phyloP scores from a whole-genome alignment of 176 grass and related monocot genomes.

The Alloteropsis semialata region DNA sequence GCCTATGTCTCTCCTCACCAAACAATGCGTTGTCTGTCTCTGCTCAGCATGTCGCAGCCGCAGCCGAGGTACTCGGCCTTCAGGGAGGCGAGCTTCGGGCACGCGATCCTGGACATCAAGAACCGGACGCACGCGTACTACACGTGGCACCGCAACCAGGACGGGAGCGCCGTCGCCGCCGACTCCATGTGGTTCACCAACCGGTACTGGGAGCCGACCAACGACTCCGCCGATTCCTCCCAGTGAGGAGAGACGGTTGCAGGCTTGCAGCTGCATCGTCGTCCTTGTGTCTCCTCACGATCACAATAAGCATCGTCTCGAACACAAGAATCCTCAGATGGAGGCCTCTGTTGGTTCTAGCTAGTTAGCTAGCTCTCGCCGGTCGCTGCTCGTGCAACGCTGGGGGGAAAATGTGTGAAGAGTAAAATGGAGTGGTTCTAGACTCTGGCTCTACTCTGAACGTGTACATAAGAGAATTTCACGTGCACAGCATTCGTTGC shows the following conservation, averaged over 20 bases:
- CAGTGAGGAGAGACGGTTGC: background rate
- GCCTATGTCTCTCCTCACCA: background rate
- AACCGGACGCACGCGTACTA: constrained; percentile 91
- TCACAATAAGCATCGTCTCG: background rate
- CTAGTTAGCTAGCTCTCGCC: background rate
- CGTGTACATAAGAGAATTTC: background rate
- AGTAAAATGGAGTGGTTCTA: background rate
- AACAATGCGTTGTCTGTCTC: background rate
- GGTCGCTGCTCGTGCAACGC: background rate
- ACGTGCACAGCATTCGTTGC: too few species aligned
- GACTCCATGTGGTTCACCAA: constrained; percentile 88
- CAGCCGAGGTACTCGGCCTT: constrained; percentile 93
- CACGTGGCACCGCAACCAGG: constrained; percentile 85
- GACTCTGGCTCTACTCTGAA: background rate
- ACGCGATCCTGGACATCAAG: constrained; percentile 90
- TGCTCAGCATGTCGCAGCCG: constrained; percentile 68
- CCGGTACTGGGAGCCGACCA: constrained; percentile 55
- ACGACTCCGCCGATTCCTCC: constrained; percentile 41
- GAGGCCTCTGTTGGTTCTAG: background rate
- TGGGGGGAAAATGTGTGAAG: background rate
- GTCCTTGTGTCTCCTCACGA: background rate
- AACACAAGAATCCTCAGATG: background rate
- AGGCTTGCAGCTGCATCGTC: background rate
- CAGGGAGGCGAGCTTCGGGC: constrained; percentile 94
- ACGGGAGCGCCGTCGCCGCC: constrained; percentile 55